Base-by-base conservation (phyloP, 306 rosid species). In the Gastrolobium bilobum region DNA sequence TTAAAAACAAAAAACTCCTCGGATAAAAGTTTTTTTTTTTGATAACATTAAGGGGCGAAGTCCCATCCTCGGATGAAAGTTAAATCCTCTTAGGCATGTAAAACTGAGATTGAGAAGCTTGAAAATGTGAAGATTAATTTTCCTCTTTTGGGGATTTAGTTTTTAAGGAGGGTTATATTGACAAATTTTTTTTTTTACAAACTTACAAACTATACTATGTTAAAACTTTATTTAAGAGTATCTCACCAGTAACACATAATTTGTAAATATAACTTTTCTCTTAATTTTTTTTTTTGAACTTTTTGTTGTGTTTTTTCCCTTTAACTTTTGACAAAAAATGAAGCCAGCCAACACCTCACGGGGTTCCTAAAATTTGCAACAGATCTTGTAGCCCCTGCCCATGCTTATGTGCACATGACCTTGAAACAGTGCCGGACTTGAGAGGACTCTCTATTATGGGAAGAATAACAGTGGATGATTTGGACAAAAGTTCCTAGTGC, bases 331-430 rank as follows among this genome's bases (percentile, higher is more conserved):
- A 74, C 76, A 69, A 62, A 38, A 38, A 15, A 81, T 68, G 67
- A 44, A 73, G 13, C 66, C 57, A 14, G 46, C 57, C 56, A 77
- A 68, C 87, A 75, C 79, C 64, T 79, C 86, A 82, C 71, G 75
- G 75, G 75, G 68, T 56, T 71, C 69, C 48, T 47, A 2, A 51
- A 56, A 63, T 65, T 71, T 64, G 87, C 29, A 51, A 39, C 78
- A 83, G 87, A 83, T 83, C 87, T 64, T 80, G 83, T 52, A 70
- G 80, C 31, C 85, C 77, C 58, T 71, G 84, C 82, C 91, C 88
- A 87, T 82, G 67, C 90, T 46, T 52, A 71, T 65, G 54, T 51
- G 83, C 90, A 90, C 91, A 84, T 90, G 87, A 82, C 68, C 72
- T 31, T 63, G 35, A 69, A 79, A 67, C 26, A 35, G 6, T 65